These are phyloP conservation scores for Neurospora cerealis DNA, from an alignment of 495 filamentous ascomycete species.

Conservation along the genomic window DNA sequence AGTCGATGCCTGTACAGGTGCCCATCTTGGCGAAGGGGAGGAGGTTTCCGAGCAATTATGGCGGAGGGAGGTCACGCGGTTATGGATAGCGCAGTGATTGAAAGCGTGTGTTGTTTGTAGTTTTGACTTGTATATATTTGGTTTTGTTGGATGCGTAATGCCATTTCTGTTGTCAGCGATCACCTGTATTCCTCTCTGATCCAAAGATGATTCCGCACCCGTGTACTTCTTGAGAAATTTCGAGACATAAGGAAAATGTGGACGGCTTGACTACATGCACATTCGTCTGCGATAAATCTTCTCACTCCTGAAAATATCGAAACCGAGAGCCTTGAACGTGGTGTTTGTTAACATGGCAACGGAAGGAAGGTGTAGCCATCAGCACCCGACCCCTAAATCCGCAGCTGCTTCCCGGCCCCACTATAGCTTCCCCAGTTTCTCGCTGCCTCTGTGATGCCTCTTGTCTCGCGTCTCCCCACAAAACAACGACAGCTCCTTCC, in stretches of 20 bases:
- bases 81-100: conserved; percentile 11
- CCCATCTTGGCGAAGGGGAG: conserved; percentile 18
- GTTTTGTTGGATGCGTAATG: background rate
- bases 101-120: background rate
- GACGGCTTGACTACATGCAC: background rate
- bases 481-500: background rate
- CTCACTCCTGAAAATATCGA: no score
- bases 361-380: background rate
- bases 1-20: conserved; percentile 12
- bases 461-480: background rate
- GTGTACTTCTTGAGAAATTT: no score
- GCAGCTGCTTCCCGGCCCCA: background rate
- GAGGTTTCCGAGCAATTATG: conserved; percentile 13
- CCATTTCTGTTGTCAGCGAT: background rate
- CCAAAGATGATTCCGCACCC: no score
- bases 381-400: no score
- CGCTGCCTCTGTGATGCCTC: background rate
- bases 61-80: conserved; percentile 14
- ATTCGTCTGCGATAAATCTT: background rate
- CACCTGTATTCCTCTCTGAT: background rate
- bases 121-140: background rate
- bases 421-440: background rate
- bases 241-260: background rate
- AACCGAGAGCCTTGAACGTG: no score
- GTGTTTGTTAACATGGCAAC: background rate